Evolutionary conservation across 2,329 filamentous ascomycete genomes (phyloP).

Genomic region (Pseudopyricularia javanii): DNA sequence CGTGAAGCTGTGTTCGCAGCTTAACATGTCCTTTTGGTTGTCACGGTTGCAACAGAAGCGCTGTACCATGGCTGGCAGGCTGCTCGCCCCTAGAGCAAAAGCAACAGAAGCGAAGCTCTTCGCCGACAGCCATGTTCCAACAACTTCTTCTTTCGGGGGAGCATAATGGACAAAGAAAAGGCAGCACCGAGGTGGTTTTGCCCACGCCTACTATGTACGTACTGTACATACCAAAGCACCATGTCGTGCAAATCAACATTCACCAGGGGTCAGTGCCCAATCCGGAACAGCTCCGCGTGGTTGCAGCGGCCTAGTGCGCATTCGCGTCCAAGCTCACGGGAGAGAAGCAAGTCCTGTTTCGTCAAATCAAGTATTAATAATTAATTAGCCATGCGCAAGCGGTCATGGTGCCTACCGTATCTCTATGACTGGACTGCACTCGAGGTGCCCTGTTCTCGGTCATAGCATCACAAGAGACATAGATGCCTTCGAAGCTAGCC

Average conservation of each 20-base stretch:
- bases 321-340: not conserved
- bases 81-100: no score
- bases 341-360: not conserved
- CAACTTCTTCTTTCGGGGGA: no score
- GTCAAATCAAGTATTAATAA: not conserved
- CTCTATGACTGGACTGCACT: no score
- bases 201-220: no score
- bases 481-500: no score
- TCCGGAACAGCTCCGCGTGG: not conserved
- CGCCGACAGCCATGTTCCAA: no score
- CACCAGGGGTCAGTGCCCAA: not conserved
- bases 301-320: not conserved
- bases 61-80: no score
- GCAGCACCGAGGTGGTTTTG: not conserved
- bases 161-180: not conserved
- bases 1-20: conserved; percentile 1
- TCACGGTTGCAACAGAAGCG: not conserved
- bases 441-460: no score
- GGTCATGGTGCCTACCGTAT: no score
- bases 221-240: not conserved
- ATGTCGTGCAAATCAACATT: not conserved
- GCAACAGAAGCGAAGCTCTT: no score
- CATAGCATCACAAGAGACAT: no score
- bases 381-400: no score
- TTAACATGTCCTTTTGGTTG: not conserved